Evolutionary conservation across 2,329 filamentous ascomycete genomes (phyloP).

Genomic region (Sordariomycetes sp.): DNA sequence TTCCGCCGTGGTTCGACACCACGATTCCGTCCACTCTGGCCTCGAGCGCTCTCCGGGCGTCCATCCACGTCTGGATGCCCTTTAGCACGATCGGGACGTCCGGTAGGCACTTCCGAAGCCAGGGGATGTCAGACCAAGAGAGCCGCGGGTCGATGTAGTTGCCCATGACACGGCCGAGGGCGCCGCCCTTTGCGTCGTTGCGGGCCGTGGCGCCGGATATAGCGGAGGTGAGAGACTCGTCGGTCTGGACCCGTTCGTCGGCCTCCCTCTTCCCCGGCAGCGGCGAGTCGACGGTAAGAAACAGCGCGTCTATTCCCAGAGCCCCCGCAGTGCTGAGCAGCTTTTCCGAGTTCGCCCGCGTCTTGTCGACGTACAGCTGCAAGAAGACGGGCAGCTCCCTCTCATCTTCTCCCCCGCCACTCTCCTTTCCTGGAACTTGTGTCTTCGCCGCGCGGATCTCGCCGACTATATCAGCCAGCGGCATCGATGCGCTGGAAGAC

Average conservation of each 20-base stretch:
- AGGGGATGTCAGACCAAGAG: slow-evolving; percentile 55
- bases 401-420: neutral
- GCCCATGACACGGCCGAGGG: slow-evolving; percentile 44
- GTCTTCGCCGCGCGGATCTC: slow-evolving; percentile 5
- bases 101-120: slow-evolving; percentile 39
- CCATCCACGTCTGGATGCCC: slow-evolving; percentile 56
- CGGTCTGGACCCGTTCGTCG: slow-evolving; percentile 32
- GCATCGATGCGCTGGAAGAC: slow-evolving; percentile 50
- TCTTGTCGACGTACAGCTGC: slow-evolving; percentile 51
- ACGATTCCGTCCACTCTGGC: slow-evolving; percentile 56
- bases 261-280: slow-evolving; percentile 44
- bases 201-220: slow-evolving; percentile 37
- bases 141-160: slow-evolving; percentile 45
- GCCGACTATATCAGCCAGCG: slow-evolving; percentile 39
- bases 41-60: slow-evolving; percentile 50
- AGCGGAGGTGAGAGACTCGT: slow-evolving; percentile 33
- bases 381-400: slow-evolving; percentile 33
- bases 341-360: slow-evolving; percentile 36
- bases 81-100: slow-evolving; percentile 53
- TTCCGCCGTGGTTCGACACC: slow-evolving; percentile 60
- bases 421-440: slow-evolving; percentile 1
- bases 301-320: slow-evolving; percentile 38
- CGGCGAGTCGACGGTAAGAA: slow-evolving; percentile 49
- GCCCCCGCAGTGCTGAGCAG: slow-evolving; percentile 34
- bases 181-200: slow-evolving; percentile 43